phyloP scores from a whole-genome alignment of 192 early-diverging fungal species.

The Obelidium mucronatum region DNA sequence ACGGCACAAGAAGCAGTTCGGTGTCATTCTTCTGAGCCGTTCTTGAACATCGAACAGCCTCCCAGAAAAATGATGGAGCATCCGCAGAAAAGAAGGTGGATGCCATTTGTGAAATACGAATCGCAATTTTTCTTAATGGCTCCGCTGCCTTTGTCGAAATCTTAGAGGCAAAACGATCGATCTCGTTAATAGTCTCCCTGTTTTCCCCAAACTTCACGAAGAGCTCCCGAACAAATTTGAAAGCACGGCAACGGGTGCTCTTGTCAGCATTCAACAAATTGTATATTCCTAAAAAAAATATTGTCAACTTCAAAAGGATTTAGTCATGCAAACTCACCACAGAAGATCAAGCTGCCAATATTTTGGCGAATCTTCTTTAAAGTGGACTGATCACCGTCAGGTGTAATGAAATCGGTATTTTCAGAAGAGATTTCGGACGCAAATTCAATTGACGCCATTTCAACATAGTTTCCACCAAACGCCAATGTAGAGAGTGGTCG shows the following conservation, averaged over 20 bases:
- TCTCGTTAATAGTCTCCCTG: slow-evolving; percentile 12
- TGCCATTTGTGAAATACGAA: slow-evolving; percentile 40
- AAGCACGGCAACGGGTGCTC: slow-evolving; percentile 40
- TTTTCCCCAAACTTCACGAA: slow-evolving; percentile 46
- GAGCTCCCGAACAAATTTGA: slow-evolving; percentile 53
- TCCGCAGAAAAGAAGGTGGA: slow-evolving; percentile 49
- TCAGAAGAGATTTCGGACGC: slow-evolving; percentile 8
- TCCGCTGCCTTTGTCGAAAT: slow-evolving; percentile 13
- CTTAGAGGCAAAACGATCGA: slow-evolving; percentile 15
- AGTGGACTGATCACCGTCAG: slow-evolving; percentile 40
- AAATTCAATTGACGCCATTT: slow-evolving; percentile 38
- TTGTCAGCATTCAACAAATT: slow-evolving; percentile 49
- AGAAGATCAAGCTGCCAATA: slow-evolving; percentile 56
- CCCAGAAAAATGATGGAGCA: slow-evolving; percentile 55
- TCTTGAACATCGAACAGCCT: slow-evolving; percentile 56
- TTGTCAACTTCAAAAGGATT: background rate
- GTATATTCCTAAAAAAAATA: slow-evolving; percentile 44
- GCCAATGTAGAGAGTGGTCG: slow-evolving; percentile 22
- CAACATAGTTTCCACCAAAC: slow-evolving; percentile 20
- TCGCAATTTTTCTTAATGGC: slow-evolving; percentile 23
- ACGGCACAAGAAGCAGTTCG: slow-evolving; percentile 37
- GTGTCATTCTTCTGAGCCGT: slow-evolving; percentile 38
- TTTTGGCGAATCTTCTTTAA: slow-evolving; percentile 47
- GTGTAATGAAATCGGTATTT: slow-evolving; percentile 32
- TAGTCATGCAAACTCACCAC: slow-evolving; percentile 35